Percentiles rank a stretch among this genome's conserved stretches.
These are phyloP conservation scores for Starmera stellimalicola DNA, from an alignment of 1,139 yeast genomes.

Conservation along the genomic window DNA sequence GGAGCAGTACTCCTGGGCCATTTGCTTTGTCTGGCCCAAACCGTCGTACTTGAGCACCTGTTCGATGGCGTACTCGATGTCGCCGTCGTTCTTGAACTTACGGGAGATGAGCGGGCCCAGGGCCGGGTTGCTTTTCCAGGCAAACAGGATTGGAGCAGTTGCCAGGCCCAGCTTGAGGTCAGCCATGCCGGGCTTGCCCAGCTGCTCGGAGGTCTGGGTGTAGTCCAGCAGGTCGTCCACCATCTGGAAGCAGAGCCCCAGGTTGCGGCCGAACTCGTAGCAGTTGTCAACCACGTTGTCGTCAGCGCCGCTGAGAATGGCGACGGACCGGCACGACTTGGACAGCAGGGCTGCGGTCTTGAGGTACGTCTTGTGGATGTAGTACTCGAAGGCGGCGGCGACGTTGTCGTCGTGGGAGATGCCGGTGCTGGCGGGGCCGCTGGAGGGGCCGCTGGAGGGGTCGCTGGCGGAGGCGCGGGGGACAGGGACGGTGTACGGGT, in stretches of 20 bases:
- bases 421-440: slow-evolving; percentile 31
- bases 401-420: slow-evolving; percentile 62
- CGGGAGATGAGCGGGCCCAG: slow-evolving; percentile 78
- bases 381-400: slow-evolving; percentile 87
- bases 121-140: slow-evolving; percentile 85
- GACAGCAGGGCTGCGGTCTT: slow-evolving; percentile 94
- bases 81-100: slow-evolving; percentile 74
- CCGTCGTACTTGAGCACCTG: slow-evolving; percentile 71
- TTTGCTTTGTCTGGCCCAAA: slow-evolving; percentile 59
- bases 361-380: slow-evolving; percentile 86
- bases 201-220: slow-evolving; percentile 68
- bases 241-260: slow-evolving; percentile 92
- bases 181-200: slow-evolving; percentile 95
- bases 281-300: slow-evolving; percentile 71
- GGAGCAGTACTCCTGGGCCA: slow-evolving; percentile 73
- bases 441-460: no score
- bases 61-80: slow-evolving; percentile 66
- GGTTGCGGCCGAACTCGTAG: slow-evolving; percentile 84
- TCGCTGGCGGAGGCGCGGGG: no score
- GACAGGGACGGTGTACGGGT: slow-evolving; percentile 44
- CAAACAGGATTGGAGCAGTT: slow-evolving; percentile 91
- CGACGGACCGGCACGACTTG: slow-evolving; percentile 90
- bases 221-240: slow-evolving; percentile 96
- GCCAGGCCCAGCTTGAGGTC: slow-evolving; percentile 91
- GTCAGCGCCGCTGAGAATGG: slow-evolving; percentile 81